A percentile compares a stretch with the other conserved stretches of the same genome.
These are phyloP conservation scores for Daldinia childiae DNA, from an alignment of 495 filamentous ascomycete genomes.

Conservation along the genomic window DNA sequence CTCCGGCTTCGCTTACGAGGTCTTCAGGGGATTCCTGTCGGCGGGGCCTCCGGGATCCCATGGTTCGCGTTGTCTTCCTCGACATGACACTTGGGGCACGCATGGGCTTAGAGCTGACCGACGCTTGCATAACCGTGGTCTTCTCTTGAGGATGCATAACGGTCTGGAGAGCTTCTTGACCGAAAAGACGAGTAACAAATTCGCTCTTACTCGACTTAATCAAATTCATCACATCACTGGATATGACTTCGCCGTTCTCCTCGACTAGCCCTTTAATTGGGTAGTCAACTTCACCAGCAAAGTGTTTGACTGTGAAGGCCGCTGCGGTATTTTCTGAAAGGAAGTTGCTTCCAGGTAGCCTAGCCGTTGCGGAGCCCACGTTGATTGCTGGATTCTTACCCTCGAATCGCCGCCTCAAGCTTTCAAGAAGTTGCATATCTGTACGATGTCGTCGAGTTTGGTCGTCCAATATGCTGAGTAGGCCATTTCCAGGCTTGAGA, in stretches of 20 bases:
- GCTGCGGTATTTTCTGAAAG: constrained; percentile 77
- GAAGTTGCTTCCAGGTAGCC: constrained; percentile 81
- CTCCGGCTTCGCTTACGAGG: constrained; percentile 55
- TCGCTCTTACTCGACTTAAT: constrained; percentile 86
- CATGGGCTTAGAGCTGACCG: constrained; percentile 91
- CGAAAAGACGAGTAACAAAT: constrained; percentile 90
- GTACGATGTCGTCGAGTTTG: constrained; percentile 88
- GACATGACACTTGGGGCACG: constrained; percentile 93
- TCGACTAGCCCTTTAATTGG: constrained; percentile 84
- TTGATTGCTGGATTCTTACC: constrained; percentile 90
- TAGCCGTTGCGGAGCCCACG: constrained; percentile 72
- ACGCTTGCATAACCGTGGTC: constrained; percentile 92
- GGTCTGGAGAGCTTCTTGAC: constrained; percentile 90
- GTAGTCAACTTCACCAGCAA: constrained; percentile 97
- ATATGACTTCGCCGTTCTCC: constrained; percentile 95
- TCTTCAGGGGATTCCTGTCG: constrained; percentile 65
- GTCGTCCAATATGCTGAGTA: constrained; percentile 94
- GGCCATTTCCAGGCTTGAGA: constrained; percentile 88
- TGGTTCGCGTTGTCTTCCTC: constrained; percentile 58
- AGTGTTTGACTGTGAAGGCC: constrained; percentile 91
- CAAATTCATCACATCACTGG: constrained; percentile 94
- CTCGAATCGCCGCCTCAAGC: constrained; percentile 89
- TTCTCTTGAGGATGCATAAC: constrained; percentile 90
- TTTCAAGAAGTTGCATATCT: constrained; percentile 89
- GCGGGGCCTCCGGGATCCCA: constrained; percentile 50